Evolutionary conservation across 2,329 filamentous ascomycete genomes (phyloP), one percentile per base, ranked within the genome.

Genomic region (Pseudopithomyces maydicus): DNA sequence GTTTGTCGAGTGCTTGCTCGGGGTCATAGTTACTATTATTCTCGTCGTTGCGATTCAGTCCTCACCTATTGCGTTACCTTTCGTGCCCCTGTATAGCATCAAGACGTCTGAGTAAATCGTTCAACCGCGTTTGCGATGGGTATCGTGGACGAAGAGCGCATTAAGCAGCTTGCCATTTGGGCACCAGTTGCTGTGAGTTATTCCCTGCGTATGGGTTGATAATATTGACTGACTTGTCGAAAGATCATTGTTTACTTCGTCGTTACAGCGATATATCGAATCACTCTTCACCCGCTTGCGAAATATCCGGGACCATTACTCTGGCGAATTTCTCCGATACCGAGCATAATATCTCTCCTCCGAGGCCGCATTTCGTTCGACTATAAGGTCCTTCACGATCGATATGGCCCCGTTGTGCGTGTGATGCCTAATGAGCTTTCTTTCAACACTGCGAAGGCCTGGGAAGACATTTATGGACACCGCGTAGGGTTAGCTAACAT

Each of bases 391-490:
- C 56, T 64, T 1, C 72, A 75, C 55, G 68, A 73, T 53, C 59
- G 62, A n/a, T 75, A 74, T 36, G 72, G 72, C 17, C 69, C 72
- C 5, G 71, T 74, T 14, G 68, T 75, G 5, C 71, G 72, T 47
- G 64, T 74, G 17, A 71, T 69, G 67, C 70, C 71, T 36, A 74
- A 72, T 36, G 69, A 73, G 47, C 68, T 74, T 29, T 66, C 65
- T 14, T 74, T 73, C 56, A 71, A 67, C 55, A 77, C 68, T 3
- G 62, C 68, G 19, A 67, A 67, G 53, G 69, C 70, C 8, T 71
- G 69, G 68, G 68, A 71, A 19, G 71, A 73, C 47, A 74, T 74
- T 14, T 73, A 74, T 52, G 70, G 71, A 5, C 67, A 72, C 58
- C 68, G 69, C 6, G 58, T 71, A 17, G 70, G 68, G 1, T 55